Conservation (phyloP, 2,329 filamentous ascomycete species). For the Fusarium udum region DNA sequence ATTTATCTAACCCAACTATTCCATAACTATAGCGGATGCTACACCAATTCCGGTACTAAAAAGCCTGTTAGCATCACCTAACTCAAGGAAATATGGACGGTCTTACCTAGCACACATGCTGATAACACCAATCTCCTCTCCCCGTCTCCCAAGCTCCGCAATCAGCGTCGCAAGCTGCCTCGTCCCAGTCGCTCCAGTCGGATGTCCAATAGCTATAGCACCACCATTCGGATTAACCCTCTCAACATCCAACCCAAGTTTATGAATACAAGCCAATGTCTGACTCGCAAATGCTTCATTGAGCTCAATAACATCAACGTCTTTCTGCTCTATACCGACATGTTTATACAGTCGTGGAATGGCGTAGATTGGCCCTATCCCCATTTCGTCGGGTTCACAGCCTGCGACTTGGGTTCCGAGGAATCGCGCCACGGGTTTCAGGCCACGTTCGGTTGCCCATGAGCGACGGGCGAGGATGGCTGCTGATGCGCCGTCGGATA, state of each 20-base stretch:
- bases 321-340: conserved; percentile 70
- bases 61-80: accelerated
- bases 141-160: background rate
- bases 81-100: accelerated
- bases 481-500: conserved; percentile 87
- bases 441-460: conserved; percentile 77
- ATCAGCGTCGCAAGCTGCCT: conserved; percentile 15
- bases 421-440: conserved; percentile 75
- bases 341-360: conserved; percentile 79
- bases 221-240: conserved; percentile 91
- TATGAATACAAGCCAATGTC: conserved; percentile 73
- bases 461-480: conserved; percentile 63
- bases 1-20: background rate
- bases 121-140: conserved; percentile 13
- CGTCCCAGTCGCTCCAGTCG: conserved; percentile 81
- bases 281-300: conserved; percentile 82
- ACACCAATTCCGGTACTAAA: background rate
- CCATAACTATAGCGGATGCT: background rate
- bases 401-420: conserved; percentile 86
- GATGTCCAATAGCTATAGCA: conserved; percentile 89
- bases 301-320: conserved; percentile 88
- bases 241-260: conserved; percentile 71
- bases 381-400: conserved; percentile 91
- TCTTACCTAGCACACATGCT: conserved; percentile 29
- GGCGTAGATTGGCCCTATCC: conserved; percentile 83